phyloP scores from a whole-genome alignment of 2,329 filamentous ascomycete genomes.

The Stagonosporopsis chrysanthemi region DNA sequence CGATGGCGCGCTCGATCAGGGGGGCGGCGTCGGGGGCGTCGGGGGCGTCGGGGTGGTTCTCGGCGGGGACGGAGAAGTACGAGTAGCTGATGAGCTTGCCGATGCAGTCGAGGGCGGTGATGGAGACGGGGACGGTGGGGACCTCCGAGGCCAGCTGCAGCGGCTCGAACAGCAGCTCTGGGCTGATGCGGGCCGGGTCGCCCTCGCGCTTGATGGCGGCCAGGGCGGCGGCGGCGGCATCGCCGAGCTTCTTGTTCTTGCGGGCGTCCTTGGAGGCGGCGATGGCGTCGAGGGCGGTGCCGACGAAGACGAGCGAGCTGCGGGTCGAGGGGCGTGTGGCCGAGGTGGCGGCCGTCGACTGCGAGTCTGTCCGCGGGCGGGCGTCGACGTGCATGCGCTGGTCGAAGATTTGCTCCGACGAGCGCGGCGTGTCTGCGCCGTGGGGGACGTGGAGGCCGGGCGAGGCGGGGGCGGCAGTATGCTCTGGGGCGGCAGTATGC shows the following conservation, averaged over 20 bases:
- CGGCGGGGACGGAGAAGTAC: conserved; percentile 81
- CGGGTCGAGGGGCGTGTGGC: conserved; percentile 68
- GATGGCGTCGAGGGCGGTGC: conserved; percentile 91
- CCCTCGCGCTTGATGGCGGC: conserved; percentile 81
- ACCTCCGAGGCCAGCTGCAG: conserved; percentile 89
- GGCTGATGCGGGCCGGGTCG: conserved; percentile 81
- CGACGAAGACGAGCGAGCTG: conserved; percentile 95
- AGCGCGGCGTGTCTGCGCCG: conserved; percentile 39
- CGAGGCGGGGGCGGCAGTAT: conserved; percentile 6
- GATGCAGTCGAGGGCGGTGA: conserved; percentile 93
- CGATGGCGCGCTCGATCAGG: conserved; percentile 95
- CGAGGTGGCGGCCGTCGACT: conserved; percentile 55
- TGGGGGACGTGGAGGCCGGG: conserved; percentile 36
- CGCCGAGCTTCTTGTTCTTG: conserved; percentile 82
- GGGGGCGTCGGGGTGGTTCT: conserved; percentile 44
- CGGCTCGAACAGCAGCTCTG: conserved; percentile 90
- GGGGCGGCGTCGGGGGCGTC: conserved; percentile 59
- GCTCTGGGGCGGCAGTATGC: no score
- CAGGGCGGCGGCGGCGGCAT: conserved; percentile 81
- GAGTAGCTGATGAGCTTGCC: conserved; percentile 99
- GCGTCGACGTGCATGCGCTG: conserved; percentile 33
- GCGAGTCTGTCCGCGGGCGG: conserved; percentile 65
- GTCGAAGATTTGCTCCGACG: conserved; percentile 48
- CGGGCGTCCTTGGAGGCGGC: conserved; percentile 89
- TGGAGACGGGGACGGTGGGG: conserved; percentile 83